A percentile compares a stretch with the other conserved stretches of the same genome.
Evolutionary conservation across 2,329 filamentous ascomycete species (phyloP).

Genomic region (Gyromitra esculenta): DNA sequence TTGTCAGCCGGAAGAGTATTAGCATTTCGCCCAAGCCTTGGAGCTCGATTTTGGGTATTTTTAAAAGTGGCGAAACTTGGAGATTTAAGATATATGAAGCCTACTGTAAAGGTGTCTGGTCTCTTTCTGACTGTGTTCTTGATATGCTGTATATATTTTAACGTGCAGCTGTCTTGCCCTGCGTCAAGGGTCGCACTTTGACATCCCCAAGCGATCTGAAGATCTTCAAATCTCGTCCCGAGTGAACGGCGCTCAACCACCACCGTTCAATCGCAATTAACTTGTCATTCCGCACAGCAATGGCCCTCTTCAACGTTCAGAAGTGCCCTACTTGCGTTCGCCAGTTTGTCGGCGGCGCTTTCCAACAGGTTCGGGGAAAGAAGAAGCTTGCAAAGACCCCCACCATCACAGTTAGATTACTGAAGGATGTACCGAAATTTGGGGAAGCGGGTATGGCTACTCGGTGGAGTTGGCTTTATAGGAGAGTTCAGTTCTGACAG

Average conservation of each 20-base stretch:
- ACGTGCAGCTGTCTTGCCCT: slow-evolving; percentile 11
- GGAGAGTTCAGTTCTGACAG: slow-evolving; percentile 20
- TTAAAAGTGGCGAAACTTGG: not conserved
- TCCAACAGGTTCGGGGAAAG: slow-evolving; percentile 62
- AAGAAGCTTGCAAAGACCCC: slow-evolving; percentile 63
- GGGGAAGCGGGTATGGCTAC: slow-evolving; percentile 62
- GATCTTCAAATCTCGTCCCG: slow-evolving; percentile 7
- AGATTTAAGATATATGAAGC: slow-evolving; percentile 33
- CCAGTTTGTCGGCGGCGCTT: slow-evolving; percentile 58
- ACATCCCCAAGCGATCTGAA: slow-evolving; percentile 26
- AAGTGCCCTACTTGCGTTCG: slow-evolving; percentile 61
- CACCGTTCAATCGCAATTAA: slow-evolving; percentile 58
- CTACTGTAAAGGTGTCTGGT: slow-evolving; percentile 2
- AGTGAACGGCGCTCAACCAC: slow-evolving; percentile 35
- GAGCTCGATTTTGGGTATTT: not conserved
- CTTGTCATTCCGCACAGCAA: slow-evolving; percentile 58
- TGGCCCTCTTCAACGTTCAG: slow-evolving; percentile 57
- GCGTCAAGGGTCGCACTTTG: not conserved
- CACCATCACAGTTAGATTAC: slow-evolving; percentile 65
- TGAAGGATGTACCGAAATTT: slow-evolving; percentile 66
- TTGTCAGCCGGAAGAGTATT: slow-evolving; percentile 34
- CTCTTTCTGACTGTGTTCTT: slow-evolving; percentile 16
- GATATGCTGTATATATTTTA: slow-evolving; percentile 35
- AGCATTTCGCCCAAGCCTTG: slow-evolving; percentile 15
- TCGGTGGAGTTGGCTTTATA: slow-evolving; percentile 51